Evolutionary conservation across 768 basidiomycete species (phyloP).

Genomic region (Agrocybe praecox): DNA sequence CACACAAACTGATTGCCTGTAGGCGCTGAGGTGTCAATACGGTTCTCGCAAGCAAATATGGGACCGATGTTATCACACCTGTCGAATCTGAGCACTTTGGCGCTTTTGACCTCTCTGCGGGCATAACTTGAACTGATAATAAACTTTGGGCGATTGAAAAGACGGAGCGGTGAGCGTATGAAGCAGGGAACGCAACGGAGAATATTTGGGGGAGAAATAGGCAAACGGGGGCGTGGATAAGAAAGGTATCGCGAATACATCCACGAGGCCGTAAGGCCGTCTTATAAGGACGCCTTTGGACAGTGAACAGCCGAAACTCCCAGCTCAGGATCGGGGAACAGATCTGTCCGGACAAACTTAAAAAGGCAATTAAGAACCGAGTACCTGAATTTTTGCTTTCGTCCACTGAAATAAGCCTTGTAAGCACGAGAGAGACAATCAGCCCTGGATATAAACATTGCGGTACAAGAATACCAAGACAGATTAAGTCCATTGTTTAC

Average conservation of each 20-base stretch:
- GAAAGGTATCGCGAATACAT: slow-evolving; percentile 29
- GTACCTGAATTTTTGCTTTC: neutral
- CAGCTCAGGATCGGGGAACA: slow-evolving; percentile 21
- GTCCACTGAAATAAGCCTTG: neutral
- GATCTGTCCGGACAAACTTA: slow-evolving; percentile 25
- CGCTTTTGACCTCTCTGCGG: slow-evolving; percentile 32
- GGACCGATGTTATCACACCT: slow-evolving; percentile 16
- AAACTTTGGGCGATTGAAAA: neutral
- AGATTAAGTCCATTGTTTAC: neutral
- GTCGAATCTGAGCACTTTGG: slow-evolving; percentile 25
- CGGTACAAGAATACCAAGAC: neutral
- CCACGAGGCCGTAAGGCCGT: slow-evolving; percentile 29
- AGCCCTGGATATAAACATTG: neutral
- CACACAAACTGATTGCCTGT: slow-evolving; percentile 33
- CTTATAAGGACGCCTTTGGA: slow-evolving; percentile 27
- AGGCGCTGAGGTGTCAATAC: slow-evolving; percentile 19
- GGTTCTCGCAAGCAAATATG: slow-evolving; percentile 3
- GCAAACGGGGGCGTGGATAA: slow-evolving; percentile 19
- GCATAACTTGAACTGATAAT: slow-evolving; percentile 21
- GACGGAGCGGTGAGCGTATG: neutral
- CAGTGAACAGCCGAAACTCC: slow-evolving; percentile 20
- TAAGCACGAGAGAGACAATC: neutral
- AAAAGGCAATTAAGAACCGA: slow-evolving; percentile 19
- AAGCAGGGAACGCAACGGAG: slow-evolving; percentile 5
- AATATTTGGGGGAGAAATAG: slow-evolving; percentile 20